These are phyloP conservation scores for Phellinidium pouzarii DNA, from an alignment of 1,284 basidiomycete species.

Conservation along the genomic window DNA sequence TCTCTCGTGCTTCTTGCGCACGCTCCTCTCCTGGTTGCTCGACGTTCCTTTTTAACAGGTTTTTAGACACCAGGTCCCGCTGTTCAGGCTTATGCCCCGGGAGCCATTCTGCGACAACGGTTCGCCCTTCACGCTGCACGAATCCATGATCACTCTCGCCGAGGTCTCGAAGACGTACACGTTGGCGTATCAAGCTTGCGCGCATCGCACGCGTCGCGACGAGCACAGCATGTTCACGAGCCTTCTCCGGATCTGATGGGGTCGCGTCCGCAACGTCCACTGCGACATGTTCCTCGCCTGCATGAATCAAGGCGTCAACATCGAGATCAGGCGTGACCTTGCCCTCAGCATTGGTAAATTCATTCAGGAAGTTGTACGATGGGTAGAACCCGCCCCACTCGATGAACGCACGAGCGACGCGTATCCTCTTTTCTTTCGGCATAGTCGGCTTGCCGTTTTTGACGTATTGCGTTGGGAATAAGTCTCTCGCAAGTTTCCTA, in stretches of 20 bases:
- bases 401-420: not conserved
- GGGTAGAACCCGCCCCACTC: slow-evolving; percentile 15
- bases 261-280: not conserved
- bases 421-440: not conserved
- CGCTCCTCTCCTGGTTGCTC: not conserved
- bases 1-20: not conserved
- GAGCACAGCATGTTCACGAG: too few species aligned
- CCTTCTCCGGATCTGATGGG: too few species aligned
- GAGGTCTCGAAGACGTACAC: not conserved
- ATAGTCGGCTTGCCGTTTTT: too few species aligned
- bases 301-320: not conserved
- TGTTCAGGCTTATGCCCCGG: too few species aligned
- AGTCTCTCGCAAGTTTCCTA: too few species aligned
- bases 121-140: not conserved
- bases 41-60: not conserved
- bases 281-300: not conserved
- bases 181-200: not conserved
- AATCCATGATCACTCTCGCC: not conserved
- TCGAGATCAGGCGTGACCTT: not conserved
- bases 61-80: not conserved
- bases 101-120: slow-evolving; percentile 3
- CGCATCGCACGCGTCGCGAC: slow-evolving; percentile 1
- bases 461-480: not conserved
- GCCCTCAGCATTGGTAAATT: not conserved
- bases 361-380: slow-evolving; percentile 1